These are phyloP conservation scores for Phyllosticta citribraziliensis DNA, from an alignment of 2,329 filamentous ascomycete genomes.

Conservation along the genomic window DNA sequence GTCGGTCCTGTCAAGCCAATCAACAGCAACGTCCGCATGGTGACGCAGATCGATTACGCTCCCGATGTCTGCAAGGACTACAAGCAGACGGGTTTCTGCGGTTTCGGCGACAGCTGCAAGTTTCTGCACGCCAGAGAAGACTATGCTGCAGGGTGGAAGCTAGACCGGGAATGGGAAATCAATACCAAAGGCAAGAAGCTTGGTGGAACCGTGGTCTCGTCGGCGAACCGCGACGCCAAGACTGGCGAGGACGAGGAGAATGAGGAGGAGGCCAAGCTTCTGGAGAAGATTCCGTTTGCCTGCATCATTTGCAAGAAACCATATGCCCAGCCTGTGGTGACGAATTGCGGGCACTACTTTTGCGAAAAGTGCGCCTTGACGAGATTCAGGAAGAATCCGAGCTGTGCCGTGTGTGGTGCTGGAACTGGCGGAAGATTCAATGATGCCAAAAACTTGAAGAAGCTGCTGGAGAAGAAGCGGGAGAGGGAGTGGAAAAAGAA, in stretches of 20 bases:
- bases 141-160: constrained; percentile 87
- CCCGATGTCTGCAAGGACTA: constrained; percentile 95
- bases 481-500: constrained; percentile 50
- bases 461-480: constrained; percentile 65
- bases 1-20: constrained; percentile 83
- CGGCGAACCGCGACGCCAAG: constrained; percentile 40
- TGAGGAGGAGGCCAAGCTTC: constrained; percentile 56
- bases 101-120: constrained; percentile 73
- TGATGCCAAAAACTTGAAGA: constrained; percentile 70
- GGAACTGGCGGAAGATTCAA: constrained; percentile 89
- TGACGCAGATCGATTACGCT: constrained; percentile 82
- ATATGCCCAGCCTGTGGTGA: constrained; percentile 74
- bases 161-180: constrained; percentile 89
- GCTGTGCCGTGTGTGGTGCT: constrained; percentile 74
- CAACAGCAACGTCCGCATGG: constrained; percentile 71
- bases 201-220: constrained; percentile 44
- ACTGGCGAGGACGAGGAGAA: constrained; percentile 41
- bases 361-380: constrained; percentile 83
- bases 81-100: constrained; percentile 58
- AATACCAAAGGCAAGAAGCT: constrained; percentile 55
- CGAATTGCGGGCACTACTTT: constrained; percentile 92
- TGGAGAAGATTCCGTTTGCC: constrained; percentile 79
- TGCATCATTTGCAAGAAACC: constrained; percentile 76
- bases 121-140: constrained; percentile 68
- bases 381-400: constrained; percentile 76